Evolutionary conservation across 306 rosid genomes (phyloP).

Genomic region (Quercus alba): DNA sequence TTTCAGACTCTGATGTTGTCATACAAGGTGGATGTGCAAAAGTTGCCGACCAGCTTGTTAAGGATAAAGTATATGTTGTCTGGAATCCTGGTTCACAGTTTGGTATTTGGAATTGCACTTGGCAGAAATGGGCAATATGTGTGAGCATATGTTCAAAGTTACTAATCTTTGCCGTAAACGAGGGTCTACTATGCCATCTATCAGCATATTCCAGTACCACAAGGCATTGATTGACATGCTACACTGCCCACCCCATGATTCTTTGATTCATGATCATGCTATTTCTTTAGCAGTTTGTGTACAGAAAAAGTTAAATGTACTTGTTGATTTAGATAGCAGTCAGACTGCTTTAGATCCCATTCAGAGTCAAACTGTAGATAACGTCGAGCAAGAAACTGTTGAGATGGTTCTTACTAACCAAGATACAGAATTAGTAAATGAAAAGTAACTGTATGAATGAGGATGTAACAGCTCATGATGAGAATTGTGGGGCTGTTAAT

Average conservation of each 20-base stretch:
- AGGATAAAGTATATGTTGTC: constrained; percentile 49
- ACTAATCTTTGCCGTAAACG: constrained; percentile 38
- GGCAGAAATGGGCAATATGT: constrained; percentile 79
- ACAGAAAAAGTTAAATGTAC: constrained; percentile 53
- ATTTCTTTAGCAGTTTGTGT: constrained; percentile 71
- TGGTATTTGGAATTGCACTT: constrained; percentile 67
- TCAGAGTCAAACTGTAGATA: constrained; percentile 18
- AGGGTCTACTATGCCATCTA: constrained; percentile 48
- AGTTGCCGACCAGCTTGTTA: constrained; percentile 53
- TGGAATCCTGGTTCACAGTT: constrained; percentile 76
- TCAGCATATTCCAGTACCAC: constrained; percentile 65
- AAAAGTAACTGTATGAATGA: constrained; percentile 11
- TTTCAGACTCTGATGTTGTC: constrained; percentile 59
- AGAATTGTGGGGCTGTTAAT: constrained; percentile 27
- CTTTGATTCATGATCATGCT: constrained; percentile 77
- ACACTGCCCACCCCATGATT: constrained; percentile 78
- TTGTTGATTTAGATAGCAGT: constrained; percentile 38
- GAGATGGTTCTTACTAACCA: constrained; percentile 10
- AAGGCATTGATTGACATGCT: constrained; percentile 56
- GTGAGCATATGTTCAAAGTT: constrained; percentile 80
- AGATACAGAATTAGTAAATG: constrained; percentile 12
- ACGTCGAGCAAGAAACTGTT: constrained; percentile 20
- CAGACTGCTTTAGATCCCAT: constrained; percentile 23
- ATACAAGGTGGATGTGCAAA: constrained; percentile 61
- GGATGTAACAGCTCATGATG: constrained; percentile 14